These are phyloP conservation scores for Microdochium paspali DNA, from an alignment of 2,329 filamentous ascomycete species.

Conservation along the genomic window DNA sequence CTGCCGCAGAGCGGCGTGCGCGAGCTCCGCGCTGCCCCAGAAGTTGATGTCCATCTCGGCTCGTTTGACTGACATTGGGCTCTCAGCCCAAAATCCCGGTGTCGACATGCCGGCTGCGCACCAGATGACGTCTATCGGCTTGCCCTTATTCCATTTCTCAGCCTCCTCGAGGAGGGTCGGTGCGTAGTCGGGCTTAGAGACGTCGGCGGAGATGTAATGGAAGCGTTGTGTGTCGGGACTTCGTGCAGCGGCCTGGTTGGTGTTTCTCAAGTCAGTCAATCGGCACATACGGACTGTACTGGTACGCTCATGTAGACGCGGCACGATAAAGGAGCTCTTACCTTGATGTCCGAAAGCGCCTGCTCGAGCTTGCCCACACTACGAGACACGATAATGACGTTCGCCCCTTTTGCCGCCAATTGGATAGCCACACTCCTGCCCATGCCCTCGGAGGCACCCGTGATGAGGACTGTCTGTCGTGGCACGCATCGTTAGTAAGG, in stretches of 20 bases:
- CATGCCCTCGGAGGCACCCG: slow-evolving; percentile 89
- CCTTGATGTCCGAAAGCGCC: slow-evolving; percentile 44
- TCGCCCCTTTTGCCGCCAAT: slow-evolving; percentile 75
- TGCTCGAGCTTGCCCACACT: slow-evolving; percentile 64
- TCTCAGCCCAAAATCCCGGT: slow-evolving; percentile 72
- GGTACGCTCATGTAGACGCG: neutral
- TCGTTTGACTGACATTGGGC: slow-evolving; percentile 54
- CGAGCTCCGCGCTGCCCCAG: slow-evolving; percentile 78
- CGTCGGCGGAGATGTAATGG: slow-evolving; percentile 74
- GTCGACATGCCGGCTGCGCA: slow-evolving; percentile 69
- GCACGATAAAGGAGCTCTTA: slow-evolving; percentile 3
- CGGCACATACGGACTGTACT: neutral
- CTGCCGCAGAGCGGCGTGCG: slow-evolving; percentile 64
- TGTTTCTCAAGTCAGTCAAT: slow-evolving; percentile 5
- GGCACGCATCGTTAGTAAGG: slow-evolving; percentile 6
- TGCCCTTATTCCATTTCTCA: slow-evolving; percentile 67
- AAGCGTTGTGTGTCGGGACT: slow-evolving; percentile 64
- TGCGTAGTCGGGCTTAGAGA: slow-evolving; percentile 62
- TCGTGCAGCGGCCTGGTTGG: slow-evolving; percentile 50
- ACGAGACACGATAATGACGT: slow-evolving; percentile 77
- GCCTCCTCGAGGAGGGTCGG: slow-evolving; percentile 60
- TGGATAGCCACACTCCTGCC: slow-evolving; percentile 66
- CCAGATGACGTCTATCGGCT: slow-evolving; percentile 79
- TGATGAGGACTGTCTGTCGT: slow-evolving; percentile 72
- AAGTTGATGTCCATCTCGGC: slow-evolving; percentile 90